Base-by-base conservation (phyloP, 257 asterid genomes). In the Ajuga chamaepitys region DNA sequence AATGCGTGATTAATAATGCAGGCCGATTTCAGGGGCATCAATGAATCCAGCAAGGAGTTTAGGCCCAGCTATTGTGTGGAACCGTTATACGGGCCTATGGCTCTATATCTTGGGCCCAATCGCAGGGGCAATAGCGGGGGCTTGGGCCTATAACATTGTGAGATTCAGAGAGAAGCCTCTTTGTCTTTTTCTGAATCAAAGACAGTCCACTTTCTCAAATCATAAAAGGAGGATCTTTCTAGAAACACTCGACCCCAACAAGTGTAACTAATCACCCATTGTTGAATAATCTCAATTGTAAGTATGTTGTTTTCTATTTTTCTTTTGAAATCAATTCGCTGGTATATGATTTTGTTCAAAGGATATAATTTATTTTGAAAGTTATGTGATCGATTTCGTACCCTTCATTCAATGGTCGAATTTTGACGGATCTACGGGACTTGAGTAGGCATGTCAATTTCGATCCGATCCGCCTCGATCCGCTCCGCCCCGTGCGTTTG, bases 1-100 rank as follows among this genome's bases (percentile, higher is more conserved):
- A 13, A 13, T 50, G 16, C 6, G 11, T 57, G 14, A 30, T 7
- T 16, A 16, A 28, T 55, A n/a, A 30, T 32, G 26, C 32, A 78
- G 86, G 72, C 78, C 82, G 2, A 35, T 81, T 46, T 62, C 82
- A 26, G 86, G 81, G 10, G 83, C 81, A 47, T 81, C 86, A 24
- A 60, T 75, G 79, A 78, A 81, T 58, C 83, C 86, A 58, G 83
- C 82, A 47, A 78, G 86, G 64, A 81, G 78, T 67, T 75, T 81
- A 59, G 83, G 83, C 12, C 83, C 86, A 68, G 77, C 84, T 21
- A 78, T 76, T 28, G 73, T 79, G 1, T 76, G 71, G 51, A 66
- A 28, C 2, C 40, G 38, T 2, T 82, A 79, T 53, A 58, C 5
- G 17, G 69, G 79, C 9, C 10, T 82, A 7, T 78, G 84, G 84